Conservation (phyloP, 306 rosid genomes). For the Cucumis melo region DNA sequence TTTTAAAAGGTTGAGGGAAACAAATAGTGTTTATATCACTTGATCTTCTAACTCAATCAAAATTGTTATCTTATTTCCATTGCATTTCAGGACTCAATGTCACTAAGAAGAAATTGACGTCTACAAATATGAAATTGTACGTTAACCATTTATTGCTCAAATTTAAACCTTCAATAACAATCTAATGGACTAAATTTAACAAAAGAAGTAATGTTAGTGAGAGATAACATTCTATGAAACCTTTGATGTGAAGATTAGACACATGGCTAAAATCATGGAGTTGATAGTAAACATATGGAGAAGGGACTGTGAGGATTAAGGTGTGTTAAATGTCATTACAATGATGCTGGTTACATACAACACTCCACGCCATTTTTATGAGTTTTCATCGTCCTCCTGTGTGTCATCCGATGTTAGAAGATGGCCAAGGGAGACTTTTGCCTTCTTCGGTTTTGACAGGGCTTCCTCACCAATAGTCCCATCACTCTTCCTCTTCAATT, state of each 20-base stretch:
- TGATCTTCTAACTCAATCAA: too few relatives aligned
- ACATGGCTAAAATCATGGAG: not conserved
- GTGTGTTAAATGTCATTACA: not conserved
- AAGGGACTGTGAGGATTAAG: not conserved
- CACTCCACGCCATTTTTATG: not conserved
- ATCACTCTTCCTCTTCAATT: constrained; percentile 49
- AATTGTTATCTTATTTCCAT: too few relatives aligned
- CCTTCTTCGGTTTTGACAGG: constrained; percentile 36
- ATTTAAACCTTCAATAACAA: not conserved
- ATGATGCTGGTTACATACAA: not conserved
- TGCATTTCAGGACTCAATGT: too few relatives aligned
- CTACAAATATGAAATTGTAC: not conserved
- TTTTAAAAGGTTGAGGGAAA: too few relatives aligned
- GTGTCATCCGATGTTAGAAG: constrained; percentile 56
- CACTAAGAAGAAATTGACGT: too few relatives aligned
- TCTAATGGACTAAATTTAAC: not conserved
- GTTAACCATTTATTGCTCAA: not conserved
- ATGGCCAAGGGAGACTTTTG: constrained; percentile 44
- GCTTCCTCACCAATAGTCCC: constrained; percentile 29
- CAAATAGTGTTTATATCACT: too few relatives aligned
- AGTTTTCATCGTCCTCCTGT: constrained; percentile 38
- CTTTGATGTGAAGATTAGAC: not conserved
- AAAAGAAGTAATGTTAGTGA: not conserved
- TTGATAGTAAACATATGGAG: not conserved
- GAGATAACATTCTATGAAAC: not conserved